Evolutionary conservation across 2,329 filamentous ascomycete genomes (phyloP).

Genomic region (Hymenoscyphus repandus): DNA sequence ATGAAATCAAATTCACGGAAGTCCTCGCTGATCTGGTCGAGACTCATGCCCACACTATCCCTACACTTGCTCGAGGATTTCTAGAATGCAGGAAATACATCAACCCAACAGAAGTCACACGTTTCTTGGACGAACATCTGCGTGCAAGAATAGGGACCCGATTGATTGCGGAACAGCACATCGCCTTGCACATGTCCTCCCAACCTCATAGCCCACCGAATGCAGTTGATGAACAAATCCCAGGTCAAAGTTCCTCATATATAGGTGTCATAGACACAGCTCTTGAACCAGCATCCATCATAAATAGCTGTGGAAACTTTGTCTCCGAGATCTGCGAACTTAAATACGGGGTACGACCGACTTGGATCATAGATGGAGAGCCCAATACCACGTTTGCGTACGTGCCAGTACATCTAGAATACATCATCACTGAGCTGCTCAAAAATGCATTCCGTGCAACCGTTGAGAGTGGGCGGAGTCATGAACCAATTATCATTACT

Average conservation of each 20-base stretch:
- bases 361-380: constrained; percentile 76
- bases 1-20: constrained; percentile 87
- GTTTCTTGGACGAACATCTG: constrained; percentile 89
- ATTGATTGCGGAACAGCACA: constrained; percentile 92
- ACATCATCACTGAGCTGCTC: constrained; percentile 91
- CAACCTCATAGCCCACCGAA: constrained; percentile 61
- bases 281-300: constrained; percentile 72
- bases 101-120: constrained; percentile 72
- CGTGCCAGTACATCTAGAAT: constrained; percentile 93
- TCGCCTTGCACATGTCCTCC: constrained; percentile 75
- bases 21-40: constrained; percentile 93
- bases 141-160: constrained; percentile 90
- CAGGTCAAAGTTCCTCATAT: constrained; percentile 55
- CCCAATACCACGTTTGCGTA: constrained; percentile 86
- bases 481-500: constrained; percentile 83
- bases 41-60: constrained; percentile 92
- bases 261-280: constrained; percentile 95
- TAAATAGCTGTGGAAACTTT: constrained; percentile 80
- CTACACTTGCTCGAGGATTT: constrained; percentile 85
- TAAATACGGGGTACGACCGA: constrained; percentile 84
- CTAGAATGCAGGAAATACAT: constrained; percentile 92
- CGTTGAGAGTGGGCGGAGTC: constrained; percentile 74
- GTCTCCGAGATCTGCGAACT: constrained; percentile 96
- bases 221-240: constrained; percentile 43
- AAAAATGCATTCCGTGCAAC: constrained; percentile 97